A percentile compares a stretch with the other conserved stretches of the same genome.
Conservation (phyloP, 2,329 filamentous ascomycete species). For the Thermothelomyces thermophilus region DNA sequence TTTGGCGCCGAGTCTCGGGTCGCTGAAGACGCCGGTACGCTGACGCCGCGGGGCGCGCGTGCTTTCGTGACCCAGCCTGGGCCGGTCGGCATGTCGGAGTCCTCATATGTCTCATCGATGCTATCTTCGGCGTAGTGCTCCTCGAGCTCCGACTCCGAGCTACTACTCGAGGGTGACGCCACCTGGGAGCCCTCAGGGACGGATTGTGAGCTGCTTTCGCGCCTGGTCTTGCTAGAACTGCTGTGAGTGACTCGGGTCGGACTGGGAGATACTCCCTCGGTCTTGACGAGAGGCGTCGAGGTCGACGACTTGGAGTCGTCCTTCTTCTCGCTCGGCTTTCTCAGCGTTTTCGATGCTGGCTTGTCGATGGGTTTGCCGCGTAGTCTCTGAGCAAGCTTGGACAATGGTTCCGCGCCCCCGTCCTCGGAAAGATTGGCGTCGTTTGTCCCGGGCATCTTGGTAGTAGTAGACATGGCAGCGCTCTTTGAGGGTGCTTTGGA, state of each 20-base stretch:
- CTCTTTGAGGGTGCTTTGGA: constrained; percentile 24
- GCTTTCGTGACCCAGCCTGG: constrained; percentile 23
- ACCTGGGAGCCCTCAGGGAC: constrained; percentile 34
- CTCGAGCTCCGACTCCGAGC: constrained; percentile 29
- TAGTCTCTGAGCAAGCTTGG: constrained; percentile 14
- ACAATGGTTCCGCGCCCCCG: constrained; percentile 2
- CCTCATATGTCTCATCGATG: constrained; percentile 29
- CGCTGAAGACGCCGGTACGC: constrained; percentile 7
- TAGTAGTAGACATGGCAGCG: constrained; percentile 30
- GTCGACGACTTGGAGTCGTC: not conserved
- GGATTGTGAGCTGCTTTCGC: not conserved
- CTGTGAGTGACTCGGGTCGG: not conserved
- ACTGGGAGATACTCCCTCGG: constrained; percentile 4
- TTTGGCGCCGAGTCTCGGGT: constrained; percentile 4
- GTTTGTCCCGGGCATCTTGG: constrained; percentile 39
- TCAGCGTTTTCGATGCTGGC: constrained; percentile 6
- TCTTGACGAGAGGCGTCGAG: constrained; percentile 5
- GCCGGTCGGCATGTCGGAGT: constrained; percentile 12
- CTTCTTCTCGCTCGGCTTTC: not conserved
- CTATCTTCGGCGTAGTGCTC: constrained; percentile 36
- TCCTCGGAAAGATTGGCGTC: constrained; percentile 26
- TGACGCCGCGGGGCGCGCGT: constrained; percentile 5
- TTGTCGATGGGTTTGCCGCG: constrained; percentile 21
- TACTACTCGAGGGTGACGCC: constrained; percentile 31
- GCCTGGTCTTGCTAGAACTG: not conserved